These are phyloP conservation scores for Aspergillus bombycis DNA, from an alignment of 2,329 filamentous ascomycete genomes.

Conservation along the genomic window DNA sequence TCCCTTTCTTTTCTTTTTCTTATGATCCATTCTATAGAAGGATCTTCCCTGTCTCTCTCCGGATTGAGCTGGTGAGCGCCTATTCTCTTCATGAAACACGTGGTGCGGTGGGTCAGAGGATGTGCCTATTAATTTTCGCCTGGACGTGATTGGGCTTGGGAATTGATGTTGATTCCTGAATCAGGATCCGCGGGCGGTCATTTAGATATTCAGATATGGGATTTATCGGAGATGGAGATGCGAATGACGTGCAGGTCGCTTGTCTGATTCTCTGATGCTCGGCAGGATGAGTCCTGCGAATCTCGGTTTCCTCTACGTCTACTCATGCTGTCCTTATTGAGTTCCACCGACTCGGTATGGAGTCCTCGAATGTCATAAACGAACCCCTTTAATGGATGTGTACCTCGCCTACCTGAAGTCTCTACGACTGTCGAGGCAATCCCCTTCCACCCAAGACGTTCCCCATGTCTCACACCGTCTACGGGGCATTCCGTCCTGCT, in stretches of 20 bases:
- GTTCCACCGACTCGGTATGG: not conserved
- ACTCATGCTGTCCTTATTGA: too few relatives aligned
- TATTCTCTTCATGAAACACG: slow-evolving; percentile 13
- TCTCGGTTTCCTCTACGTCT: too few relatives aligned
- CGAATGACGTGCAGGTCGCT: not conserved
- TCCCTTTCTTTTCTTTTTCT: not conserved
- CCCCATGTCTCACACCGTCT: not conserved
- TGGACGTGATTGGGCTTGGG: not conserved
- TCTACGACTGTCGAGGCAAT: not conserved
- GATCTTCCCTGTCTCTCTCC: not conserved
- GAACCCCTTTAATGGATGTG: not conserved
- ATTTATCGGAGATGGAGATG: not conserved
- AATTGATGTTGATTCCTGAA: not conserved
- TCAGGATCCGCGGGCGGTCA: not conserved
- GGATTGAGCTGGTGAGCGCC: not conserved
- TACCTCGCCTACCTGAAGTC: not conserved
- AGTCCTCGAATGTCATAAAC: not conserved
- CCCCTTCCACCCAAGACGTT: not conserved
- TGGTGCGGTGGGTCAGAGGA: slow-evolving; percentile 13
- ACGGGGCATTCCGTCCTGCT: not conserved
- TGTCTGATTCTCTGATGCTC: not conserved
- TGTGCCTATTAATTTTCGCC: not conserved
- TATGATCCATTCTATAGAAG: not conserved
- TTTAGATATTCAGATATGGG: not conserved
- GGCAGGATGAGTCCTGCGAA: not conserved